Evolutionary conservation across 495 filamentous ascomycete species (phyloP).

Genomic region (Neurospora sp.): DNA sequence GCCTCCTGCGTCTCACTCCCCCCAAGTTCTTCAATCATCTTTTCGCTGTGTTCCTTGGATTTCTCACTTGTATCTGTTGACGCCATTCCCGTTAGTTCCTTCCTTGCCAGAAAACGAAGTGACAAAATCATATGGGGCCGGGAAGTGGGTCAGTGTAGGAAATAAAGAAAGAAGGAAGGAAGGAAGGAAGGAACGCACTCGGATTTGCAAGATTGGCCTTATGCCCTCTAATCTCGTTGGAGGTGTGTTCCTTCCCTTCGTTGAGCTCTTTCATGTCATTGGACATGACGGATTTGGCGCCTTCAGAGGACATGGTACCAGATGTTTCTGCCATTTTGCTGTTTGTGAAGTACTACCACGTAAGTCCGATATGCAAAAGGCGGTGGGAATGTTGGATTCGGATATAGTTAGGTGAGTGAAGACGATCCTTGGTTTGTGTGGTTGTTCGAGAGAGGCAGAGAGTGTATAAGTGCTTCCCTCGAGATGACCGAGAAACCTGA

Average conservation of each 20-base stretch:
- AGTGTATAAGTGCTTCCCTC: no score
- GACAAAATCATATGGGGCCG: background rate
- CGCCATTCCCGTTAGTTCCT: background rate
- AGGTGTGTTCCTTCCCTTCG: constrained; percentile 25
- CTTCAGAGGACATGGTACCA: constrained; percentile 10
- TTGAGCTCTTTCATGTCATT: constrained; percentile 31
- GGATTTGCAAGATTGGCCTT: constrained; percentile 21
- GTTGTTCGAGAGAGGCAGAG: no score
- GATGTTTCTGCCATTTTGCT: background rate
- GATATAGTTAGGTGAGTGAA: no score
- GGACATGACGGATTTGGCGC: constrained; percentile 27
- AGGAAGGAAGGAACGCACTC: constrained; percentile 1
- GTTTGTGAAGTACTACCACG: background rate
- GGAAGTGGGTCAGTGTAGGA: background rate
- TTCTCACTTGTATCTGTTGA: constrained; percentile 18
- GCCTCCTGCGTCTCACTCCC: constrained; percentile 20
- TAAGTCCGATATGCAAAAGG: no score
- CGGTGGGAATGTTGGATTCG: no score
- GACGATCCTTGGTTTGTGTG: no score
- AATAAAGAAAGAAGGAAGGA: background rate
- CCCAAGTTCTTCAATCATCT: constrained; percentile 14
- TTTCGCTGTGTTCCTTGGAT: constrained; percentile 17
- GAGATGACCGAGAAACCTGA: no score
- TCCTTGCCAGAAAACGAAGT: background rate
- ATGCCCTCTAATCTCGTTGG: constrained; percentile 20